Evolutionary conservation across 495 filamentous ascomycete species (phyloP).

Genomic region (Staphylotrichum tortipilum): DNA sequence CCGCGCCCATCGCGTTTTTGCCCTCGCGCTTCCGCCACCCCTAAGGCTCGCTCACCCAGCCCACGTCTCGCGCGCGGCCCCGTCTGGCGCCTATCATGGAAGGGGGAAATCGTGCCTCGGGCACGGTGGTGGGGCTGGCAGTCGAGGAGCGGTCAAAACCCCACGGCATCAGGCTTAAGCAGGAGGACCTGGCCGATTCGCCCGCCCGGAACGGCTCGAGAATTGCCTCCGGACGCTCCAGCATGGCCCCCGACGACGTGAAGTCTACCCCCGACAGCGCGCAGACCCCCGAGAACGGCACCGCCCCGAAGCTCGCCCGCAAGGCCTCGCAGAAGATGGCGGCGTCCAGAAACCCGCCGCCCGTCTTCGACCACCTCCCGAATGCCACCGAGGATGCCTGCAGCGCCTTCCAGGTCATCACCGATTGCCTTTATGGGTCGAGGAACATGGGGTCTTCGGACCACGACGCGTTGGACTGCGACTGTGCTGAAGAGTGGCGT

Average conservation of each 20-base stretch:
- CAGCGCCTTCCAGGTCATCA: slow-evolving; percentile 69
- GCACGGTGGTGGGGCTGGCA: slow-evolving; percentile 24
- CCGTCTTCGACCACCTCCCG: slow-evolving; percentile 59
- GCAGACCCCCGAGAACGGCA: slow-evolving; percentile 30
- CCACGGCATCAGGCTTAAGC: slow-evolving; percentile 28
- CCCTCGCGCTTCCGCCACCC: background rate
- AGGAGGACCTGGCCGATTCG: slow-evolving; percentile 27
- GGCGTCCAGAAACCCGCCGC: slow-evolving; percentile 48
- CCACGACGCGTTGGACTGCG: slow-evolving; percentile 84
- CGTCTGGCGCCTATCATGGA: slow-evolving; percentile 28
- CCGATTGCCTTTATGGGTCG: slow-evolving; percentile 76
- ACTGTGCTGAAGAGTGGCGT: slow-evolving; percentile 95
- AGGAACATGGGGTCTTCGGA: slow-evolving; percentile 86
- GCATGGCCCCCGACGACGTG: slow-evolving; percentile 36
- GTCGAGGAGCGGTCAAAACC: slow-evolving; percentile 23
- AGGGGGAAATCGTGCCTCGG: slow-evolving; percentile 30
- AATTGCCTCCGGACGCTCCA: slow-evolving; percentile 27
- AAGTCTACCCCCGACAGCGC: slow-evolving; percentile 35
- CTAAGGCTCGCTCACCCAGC: background rate
- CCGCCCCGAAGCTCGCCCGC: slow-evolving; percentile 64
- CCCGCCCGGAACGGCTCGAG: slow-evolving; percentile 36
- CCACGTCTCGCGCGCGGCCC: slow-evolving; percentile 7
- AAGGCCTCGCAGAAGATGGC: slow-evolving; percentile 64
- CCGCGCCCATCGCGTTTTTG: no score
- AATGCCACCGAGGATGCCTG: slow-evolving; percentile 69